Evolutionary conservation across 192 early-diverging fungal species (phyloP), one percentile per base, ranked within the genome.

Genomic region (Haplosporangium gracile): DNA sequence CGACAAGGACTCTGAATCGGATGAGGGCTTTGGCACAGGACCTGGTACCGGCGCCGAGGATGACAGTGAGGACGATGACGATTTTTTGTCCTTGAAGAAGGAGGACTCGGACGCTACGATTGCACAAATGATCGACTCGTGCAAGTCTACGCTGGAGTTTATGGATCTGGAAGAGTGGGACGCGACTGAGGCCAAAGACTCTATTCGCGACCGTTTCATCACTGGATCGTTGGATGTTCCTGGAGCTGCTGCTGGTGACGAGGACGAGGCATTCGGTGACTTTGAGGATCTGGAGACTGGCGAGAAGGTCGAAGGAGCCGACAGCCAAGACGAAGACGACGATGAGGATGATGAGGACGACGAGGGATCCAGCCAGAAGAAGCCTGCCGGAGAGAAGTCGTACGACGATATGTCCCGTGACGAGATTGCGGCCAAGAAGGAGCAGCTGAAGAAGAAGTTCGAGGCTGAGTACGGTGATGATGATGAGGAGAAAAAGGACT

Each of bases 371-470:
- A 68, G 53, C 34, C 76, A 53, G 49, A 85, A 82, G 36, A 76
- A 76, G 45, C 45, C 43, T 13, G 82, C 24, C 16, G 80, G 88
- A 16, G 82, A 90, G 40, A 93, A 89, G 39, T 90, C 93, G 63
- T 90, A 92, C 34, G 88, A 92, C 10, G 90, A 94, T 38, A 89
- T 91, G 34, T 92, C 93, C 36, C 89, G 90, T 80, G 93, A 92
- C 68, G 95, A 90, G 11, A 90, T 98, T 82, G 92, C 94, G 4
- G 93, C 93, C 70, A 96, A 95, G 88, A 97, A 97, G 87, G 96
- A 95, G 80, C 93, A 96, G 78, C 92, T 99, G 63, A 97, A 97
- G 83, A 95, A 92, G 79, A 98, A 98, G 89, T 99, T 99, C 87
- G 96, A 98, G 88, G 95, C 95, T 43, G 89, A 98, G 77, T 97